These are phyloP conservation scores for Cymodocea nodosa DNA, from an alignment of 116 monocot genomes.

Conservation along the genomic window DNA sequence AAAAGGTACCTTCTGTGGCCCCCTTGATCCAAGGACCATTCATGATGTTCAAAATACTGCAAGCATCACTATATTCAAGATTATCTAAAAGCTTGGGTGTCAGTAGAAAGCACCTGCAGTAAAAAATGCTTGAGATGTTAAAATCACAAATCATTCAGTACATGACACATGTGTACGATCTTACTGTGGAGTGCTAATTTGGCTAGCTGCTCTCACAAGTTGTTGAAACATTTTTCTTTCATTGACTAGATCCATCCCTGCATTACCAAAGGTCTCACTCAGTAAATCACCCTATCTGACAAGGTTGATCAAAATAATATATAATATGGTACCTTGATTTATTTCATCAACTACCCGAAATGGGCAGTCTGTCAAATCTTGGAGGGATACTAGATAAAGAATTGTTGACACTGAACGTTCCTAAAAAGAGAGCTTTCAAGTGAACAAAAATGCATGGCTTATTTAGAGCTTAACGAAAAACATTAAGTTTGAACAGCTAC, in stretches of 20 bases:
- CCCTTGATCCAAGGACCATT: conserved; percentile 98
- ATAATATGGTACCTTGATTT: conserved; percentile 56
- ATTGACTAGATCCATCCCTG: conserved; percentile 98
- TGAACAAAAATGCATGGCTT: not conserved
- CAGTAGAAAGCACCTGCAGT: conserved; percentile 75
- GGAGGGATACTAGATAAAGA: conserved; percentile 89
- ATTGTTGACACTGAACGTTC: conserved; percentile 98
- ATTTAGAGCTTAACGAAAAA: not conserved
- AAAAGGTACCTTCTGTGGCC: conserved; percentile 65
- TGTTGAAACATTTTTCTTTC: conserved; percentile 99
- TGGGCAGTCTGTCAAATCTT: conserved; percentile 97
- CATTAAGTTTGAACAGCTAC: conserved; percentile 11
- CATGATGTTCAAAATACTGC: conserved; percentile 95
- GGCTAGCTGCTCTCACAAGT: conserved; percentile 92
- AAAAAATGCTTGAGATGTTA: not conserved
- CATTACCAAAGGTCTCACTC: not conserved
- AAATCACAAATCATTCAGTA: not conserved
- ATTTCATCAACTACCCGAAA: conserved; percentile 99
- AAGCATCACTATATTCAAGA: conserved; percentile 88
- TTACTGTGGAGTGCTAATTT: conserved; percentile 86
- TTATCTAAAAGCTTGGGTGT: conserved; percentile 93
- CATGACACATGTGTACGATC: not conserved
- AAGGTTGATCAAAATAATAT: not conserved
- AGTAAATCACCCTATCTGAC: not conserved
- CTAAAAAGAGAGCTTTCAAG: conserved; percentile 11